These are phyloP conservation scores for Cardamine resedifolia DNA, from an alignment of 345 rosid species.

Conservation along the genomic window DNA sequence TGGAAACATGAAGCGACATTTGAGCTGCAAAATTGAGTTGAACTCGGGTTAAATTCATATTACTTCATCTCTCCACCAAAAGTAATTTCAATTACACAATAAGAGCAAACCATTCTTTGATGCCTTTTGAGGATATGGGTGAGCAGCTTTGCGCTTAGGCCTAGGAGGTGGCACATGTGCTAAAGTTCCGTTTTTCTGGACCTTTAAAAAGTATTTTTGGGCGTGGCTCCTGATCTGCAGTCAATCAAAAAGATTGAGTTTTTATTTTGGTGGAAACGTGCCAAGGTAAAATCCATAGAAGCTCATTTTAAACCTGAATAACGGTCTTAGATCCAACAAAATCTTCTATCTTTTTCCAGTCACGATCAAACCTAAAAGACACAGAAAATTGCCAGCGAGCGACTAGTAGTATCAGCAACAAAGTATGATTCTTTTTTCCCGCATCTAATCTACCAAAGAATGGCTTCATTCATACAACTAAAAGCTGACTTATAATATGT, in stretches of 20 bases:
- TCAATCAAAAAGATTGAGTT: background rate
- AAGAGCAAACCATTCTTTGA: constrained; percentile 57
- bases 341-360: constrained; percentile 91
- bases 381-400: constrained; percentile 7
- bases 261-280: background rate
- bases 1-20: constrained; percentile 47
- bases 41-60: background rate
- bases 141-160: constrained; percentile 91
- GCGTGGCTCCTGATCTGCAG: constrained; percentile 89
- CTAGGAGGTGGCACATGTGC: constrained; percentile 92
- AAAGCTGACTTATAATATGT: background rate
- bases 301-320: constrained; percentile 60
- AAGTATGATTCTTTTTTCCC: background rate
- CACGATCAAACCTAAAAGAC: constrained; percentile 76
- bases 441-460: background rate
- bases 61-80: constrained; percentile 3
- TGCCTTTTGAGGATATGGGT: constrained; percentile 94
- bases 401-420: background rate
- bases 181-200: constrained; percentile 72
- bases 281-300: background rate
- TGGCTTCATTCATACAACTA: background rate
- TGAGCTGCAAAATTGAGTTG: constrained; percentile 45
- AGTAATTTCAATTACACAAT: background rate
- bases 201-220: constrained; percentile 84
- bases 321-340: constrained; percentile 88